Evolutionary conservation across 805 yeast genomes (phyloP), one percentile per base, ranked within the genome.

Genomic region (Saccharomycopsis sp.): DNA sequence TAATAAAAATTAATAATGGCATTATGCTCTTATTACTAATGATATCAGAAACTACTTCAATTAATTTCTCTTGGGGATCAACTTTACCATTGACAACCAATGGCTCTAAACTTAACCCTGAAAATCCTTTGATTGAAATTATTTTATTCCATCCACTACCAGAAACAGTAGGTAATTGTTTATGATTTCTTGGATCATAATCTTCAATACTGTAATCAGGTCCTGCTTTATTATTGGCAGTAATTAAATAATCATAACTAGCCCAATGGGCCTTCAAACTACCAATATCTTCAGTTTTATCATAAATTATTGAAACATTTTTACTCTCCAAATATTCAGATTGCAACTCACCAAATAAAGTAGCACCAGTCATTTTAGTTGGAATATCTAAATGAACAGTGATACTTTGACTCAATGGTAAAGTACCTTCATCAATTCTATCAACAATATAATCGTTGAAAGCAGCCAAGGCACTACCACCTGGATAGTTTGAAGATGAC

Each of bases 341-440:
- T 40, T 74, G 71, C 3, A 83, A 53, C 56, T 88, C 81, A 0
- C 81, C 81, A 63, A 90, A 90, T 42, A 76, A 68, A 2, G 89
- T 75, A 3, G 79, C 81, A 6, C 97, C 97, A 1, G 90, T 78
- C 93, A 86, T 87, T 56, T 95, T 85, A 0, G 90, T 72, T 0
- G 84, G 75, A 2, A 81, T 80, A 55, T 85, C 94, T 64, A 86
- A 63, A 60, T 89, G 95, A 7, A 89, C 77, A 0, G 68, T 60
- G 14, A 67, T 47, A 11, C 57, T 54, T 3, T 59, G 48, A 21
- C 57, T 55, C 11, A 38, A 7, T 22, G 41, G 43, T 11, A 40
- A 35, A 19, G 46, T 26, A 27, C 53, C 40, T 21, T 43, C 45
- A 3, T 43, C 38, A 4, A 44, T 43, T 27, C 42, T 27, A 29